phyloP scores from a whole-genome alignment of 2,329 filamentous ascomycete species.

The Coniochaeta sp. region DNA sequence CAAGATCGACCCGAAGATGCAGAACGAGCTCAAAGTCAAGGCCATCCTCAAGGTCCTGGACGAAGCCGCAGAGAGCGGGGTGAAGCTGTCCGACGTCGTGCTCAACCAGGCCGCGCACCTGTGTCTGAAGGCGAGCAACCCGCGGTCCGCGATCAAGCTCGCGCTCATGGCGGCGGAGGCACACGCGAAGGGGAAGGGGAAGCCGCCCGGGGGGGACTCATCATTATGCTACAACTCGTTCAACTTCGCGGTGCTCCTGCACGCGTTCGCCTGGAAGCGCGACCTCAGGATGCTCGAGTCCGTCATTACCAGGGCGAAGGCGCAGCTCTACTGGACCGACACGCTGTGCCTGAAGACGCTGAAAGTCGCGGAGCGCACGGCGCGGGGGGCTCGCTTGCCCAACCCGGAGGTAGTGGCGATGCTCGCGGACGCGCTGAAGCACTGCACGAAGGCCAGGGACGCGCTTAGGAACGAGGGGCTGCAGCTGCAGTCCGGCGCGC shows the following conservation, averaged over 20 bases:
- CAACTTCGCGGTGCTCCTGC: slow-evolving; percentile 23
- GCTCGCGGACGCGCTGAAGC: slow-evolving; percentile 13
- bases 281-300: slow-evolving; percentile 17
- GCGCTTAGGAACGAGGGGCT: slow-evolving; percentile 11
- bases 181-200: not conserved
- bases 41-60: slow-evolving; percentile 14
- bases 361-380: slow-evolving; percentile 13
- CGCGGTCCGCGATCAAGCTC: slow-evolving; percentile 18
- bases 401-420: slow-evolving; percentile 7
- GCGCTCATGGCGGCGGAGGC: slow-evolving; percentile 18
- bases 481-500: slow-evolving; percentile 13
- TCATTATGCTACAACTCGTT: slow-evolving; percentile 21
- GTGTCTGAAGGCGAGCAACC: slow-evolving; percentile 18
- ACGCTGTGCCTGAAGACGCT: slow-evolving; percentile 10
- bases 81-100: slow-evolving; percentile 15
- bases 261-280: slow-evolving; percentile 15
- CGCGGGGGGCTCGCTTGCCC: slow-evolving; percentile 9
- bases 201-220: too few species aligned
- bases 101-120: slow-evolving; percentile 22
- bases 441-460: slow-evolving; percentile 8
- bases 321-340: slow-evolving; percentile 13
- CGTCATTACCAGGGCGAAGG: slow-evolving; percentile 11
- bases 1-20: slow-evolving; percentile 18
- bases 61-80: slow-evolving; percentile 12
- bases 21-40: slow-evolving; percentile 11